Percentiles rank a stretch among this genome's conserved stretches.
Evolutionary conservation across 2,329 filamentous ascomycete species (phyloP).

Genomic region (Clarireedia homoeocarpa): DNA sequence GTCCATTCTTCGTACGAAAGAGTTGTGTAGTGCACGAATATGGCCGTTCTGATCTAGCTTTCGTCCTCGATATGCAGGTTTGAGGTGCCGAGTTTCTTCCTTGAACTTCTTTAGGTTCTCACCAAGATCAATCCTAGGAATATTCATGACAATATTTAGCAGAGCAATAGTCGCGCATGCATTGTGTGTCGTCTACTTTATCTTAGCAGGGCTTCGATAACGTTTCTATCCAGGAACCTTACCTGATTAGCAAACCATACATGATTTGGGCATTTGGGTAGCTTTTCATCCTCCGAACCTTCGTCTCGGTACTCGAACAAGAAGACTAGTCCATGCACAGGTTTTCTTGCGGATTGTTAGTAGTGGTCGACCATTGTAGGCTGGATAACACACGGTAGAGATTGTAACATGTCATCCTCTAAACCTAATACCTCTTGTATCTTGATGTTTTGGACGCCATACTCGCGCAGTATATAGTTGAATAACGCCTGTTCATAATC

Average conservation of each 20-base stretch:
- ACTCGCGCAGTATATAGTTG: constrained; percentile 71
- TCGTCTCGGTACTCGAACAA: constrained; percentile 63
- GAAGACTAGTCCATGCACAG: constrained; percentile 81
- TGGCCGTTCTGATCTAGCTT: constrained; percentile 66
- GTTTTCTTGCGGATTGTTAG: constrained; percentile 46
- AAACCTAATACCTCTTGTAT: constrained; percentile 70
- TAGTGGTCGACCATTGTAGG: constrained; percentile 1
- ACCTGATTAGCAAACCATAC: constrained; percentile 96
- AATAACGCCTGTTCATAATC: constrained; percentile 60
- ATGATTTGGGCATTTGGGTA: constrained; percentile 48
- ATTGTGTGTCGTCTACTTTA: constrained; percentile 62
- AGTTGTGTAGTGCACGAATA: constrained; percentile 79
- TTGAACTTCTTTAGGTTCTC: constrained; percentile 66
- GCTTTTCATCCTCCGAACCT: constrained; percentile 38
- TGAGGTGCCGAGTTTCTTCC: constrained; percentile 57
- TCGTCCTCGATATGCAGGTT: constrained; percentile 67
- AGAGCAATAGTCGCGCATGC: constrained; percentile 89
- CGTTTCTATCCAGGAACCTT: constrained; percentile 17
- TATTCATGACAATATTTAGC: constrained; percentile 90
- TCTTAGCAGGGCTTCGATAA: background rate
- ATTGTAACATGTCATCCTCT: constrained; percentile 56
- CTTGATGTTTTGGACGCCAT: constrained; percentile 66
- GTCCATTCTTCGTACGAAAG: constrained; percentile 75
- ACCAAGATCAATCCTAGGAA: constrained; percentile 57
- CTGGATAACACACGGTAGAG: constrained; percentile 47